These are phyloP conservation scores for Aegilops bicornis DNA, from an alignment of 176 grass and related monocot genomes.

Conservation along the genomic window DNA sequence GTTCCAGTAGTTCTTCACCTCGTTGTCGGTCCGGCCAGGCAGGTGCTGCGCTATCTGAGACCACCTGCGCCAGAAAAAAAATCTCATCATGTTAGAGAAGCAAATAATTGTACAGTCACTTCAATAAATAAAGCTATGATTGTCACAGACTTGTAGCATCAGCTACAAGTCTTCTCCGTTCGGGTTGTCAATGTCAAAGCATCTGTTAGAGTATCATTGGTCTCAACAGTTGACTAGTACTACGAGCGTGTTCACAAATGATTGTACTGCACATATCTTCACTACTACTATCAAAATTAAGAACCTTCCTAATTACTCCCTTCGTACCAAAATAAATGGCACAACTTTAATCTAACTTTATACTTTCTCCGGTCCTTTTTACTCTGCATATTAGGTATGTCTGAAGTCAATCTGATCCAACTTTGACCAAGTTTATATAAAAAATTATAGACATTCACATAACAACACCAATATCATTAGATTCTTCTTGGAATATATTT, in stretches of 20 bases:
- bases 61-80: conserved; percentile 50
- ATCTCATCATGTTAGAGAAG: not conserved
- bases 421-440: no score
- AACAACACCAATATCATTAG: no score
- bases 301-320: not conserved
- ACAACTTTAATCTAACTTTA: no score
- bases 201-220: not conserved
- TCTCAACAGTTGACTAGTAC: conserved; percentile 7
- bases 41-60: conserved; percentile 79
- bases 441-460: no score
- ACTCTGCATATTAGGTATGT: no score
- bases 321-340: no score
- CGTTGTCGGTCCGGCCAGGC: conserved; percentile 85
- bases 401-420: no score
- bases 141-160: not conserved
- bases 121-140: conserved; percentile 2
- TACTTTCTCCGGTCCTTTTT: no score
- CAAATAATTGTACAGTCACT: not conserved
- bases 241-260: conserved; percentile 15
- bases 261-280: not conserved
- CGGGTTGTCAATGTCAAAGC: conserved; percentile 17
- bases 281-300: not conserved
- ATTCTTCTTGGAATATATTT: no score
- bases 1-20: conserved; percentile 98
- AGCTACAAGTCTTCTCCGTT: not conserved